phyloP scores from a whole-genome alignment of 768 basidiomycete species.

The Boletellus emodensis region DNA sequence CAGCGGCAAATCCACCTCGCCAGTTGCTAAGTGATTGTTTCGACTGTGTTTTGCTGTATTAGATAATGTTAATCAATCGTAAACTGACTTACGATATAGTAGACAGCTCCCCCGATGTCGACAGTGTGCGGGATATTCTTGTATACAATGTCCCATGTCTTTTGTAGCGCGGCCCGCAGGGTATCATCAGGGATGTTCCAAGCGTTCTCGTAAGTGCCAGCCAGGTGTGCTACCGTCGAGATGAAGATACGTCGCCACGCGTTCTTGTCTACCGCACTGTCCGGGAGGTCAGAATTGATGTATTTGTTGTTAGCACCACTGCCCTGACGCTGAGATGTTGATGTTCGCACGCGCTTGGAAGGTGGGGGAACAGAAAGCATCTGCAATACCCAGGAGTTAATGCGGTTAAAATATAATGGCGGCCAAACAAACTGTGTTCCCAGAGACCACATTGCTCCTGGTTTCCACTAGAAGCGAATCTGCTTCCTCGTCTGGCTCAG shows the following conservation, averaged over 20 bases:
- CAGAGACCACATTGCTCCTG: too few relatives aligned
- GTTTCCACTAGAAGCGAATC: too few relatives aligned
- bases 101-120: background rate
- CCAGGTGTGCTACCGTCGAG: conserved; percentile 4
- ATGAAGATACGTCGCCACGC: conserved; percentile 2
- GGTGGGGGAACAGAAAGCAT: background rate
- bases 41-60: conserved; percentile 2
- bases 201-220: conserved; percentile 1
- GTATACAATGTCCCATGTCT: conserved; percentile 5
- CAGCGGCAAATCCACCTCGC: background rate
- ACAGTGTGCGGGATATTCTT: conserved; percentile 3
- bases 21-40: background rate
- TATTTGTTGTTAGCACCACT: conserved; percentile 7
- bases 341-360: background rate
- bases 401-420: too few relatives aligned
- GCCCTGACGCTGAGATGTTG: background rate
- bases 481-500: background rate
- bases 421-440: too few relatives aligned
- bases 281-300: conserved; percentile 6
- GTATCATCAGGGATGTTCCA: conserved; percentile 4
- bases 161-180: conserved; percentile 4
- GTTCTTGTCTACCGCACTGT: conserved; percentile 1
- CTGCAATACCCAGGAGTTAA: background rate
- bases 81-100: background rate
- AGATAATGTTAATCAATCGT: background rate